phyloP scores from a whole-genome alignment of 1,284 basidiomycete genomes.

The Papiliotrema terrestris region DNA sequence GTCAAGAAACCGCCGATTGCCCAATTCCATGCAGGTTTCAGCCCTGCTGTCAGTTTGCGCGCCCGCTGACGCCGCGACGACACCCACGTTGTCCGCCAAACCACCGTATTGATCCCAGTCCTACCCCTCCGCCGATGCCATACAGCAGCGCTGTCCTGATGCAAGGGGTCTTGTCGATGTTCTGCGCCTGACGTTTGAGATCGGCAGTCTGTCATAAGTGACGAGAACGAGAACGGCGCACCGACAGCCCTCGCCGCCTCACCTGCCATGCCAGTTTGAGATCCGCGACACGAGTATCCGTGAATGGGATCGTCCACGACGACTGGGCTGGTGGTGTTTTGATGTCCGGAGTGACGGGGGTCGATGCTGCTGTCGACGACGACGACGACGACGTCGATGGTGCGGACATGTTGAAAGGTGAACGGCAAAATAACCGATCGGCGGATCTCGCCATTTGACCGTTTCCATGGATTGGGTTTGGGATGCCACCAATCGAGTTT shows the following conservation, averaged over 20 bases:
- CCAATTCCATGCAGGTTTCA: conserved; percentile 35
- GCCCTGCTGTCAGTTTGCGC: conserved; percentile 7
- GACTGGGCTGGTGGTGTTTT: not conserved
- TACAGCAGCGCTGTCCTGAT: conserved; percentile 43
- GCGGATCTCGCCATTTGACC: not conserved
- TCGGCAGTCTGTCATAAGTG: conserved; percentile 10
- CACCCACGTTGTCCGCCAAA: conserved; percentile 40
- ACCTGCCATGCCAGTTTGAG: no score
- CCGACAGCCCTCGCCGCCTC: not conserved
- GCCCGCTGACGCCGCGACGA: not conserved
- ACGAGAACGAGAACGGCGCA: not conserved
- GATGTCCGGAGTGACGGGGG: not conserved
- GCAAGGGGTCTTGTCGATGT: conserved; percentile 42
- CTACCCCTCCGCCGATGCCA: conserved; percentile 44
- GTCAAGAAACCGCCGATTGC: conserved; percentile 40
- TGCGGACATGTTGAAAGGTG: not conserved
- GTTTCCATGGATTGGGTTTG: conserved; percentile 18
- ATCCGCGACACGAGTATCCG: no score
- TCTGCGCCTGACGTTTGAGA: conserved; percentile 15
- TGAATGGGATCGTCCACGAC: no score
- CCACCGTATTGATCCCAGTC: conserved; percentile 41
- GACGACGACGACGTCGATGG: not conserved
- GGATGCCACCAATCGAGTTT: conserved; percentile 17
- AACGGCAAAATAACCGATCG: not conserved
- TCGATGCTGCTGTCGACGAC: no score